Evolutionary conservation across 225 moss, liverwort and hornwort species (phyloP), one percentile per base, ranked within the genome.

Genomic region (Pseudoscleropodium purum): DNA sequence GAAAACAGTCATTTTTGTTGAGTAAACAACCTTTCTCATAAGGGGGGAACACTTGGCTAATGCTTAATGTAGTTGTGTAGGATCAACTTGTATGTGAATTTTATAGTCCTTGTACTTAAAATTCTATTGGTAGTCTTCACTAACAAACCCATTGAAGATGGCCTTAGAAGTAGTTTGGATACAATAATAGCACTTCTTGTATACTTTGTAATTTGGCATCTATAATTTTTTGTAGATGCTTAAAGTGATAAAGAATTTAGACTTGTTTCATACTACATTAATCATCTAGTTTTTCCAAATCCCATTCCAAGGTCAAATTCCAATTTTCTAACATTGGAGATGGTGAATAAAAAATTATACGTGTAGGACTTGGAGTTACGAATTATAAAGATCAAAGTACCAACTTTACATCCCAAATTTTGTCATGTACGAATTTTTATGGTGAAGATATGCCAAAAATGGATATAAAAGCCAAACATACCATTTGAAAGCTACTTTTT

Each of bases 311-410:
- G 4, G 12, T 68, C 13, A n/a, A n/a, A n/a, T 68, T 12, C 2
- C 0, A n/a, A 6, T 68, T 68, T n/a, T 23, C 0, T 68, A 6
- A 3, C 3, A 9, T 18, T 34, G 18, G 18, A n/a, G 13, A 12
- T n/a, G n/a, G 6, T 23, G 5, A 68, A n/a, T 68, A n/a, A 11
- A 20, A 68, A 12, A 23, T n/a, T 12, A 6, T 68, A 21, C 4
- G 4, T 0, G 1, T 1, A 0, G 0, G 7, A n/a, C 23, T n/a
- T n/a, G 11, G 21, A 23, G 6, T 1, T 67, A 10, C 0, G 20
- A 0, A 36, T 5, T 36, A 11, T 36, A 11, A 36, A 67, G 36
- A 67, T 11, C 11, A 36, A 36, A 67, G 67, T 37, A 11, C 6
- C 36, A 21, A 68, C 21, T 12, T 6, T n/a, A 21, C 37, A 37